A percentile compares a stretch with the other conserved stretches of the same genome.
Evolutionary conservation across 371 early-diverging fungal species (phyloP).

Genomic region (Encephalitozoon hellem): DNA sequence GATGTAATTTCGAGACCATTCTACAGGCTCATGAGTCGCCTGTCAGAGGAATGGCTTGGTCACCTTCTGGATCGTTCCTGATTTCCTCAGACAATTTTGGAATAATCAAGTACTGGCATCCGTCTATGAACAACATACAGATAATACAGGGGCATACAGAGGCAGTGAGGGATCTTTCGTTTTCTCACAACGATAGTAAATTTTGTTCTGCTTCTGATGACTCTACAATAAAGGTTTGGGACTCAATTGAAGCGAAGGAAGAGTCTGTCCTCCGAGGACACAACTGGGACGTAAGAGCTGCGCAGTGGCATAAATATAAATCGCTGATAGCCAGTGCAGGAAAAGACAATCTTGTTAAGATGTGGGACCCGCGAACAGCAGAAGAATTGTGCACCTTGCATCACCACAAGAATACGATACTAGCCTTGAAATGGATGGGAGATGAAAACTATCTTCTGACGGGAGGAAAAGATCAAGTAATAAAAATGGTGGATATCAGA

Average conservation of each 20-base stretch:
- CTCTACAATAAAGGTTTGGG: slow-evolving; percentile 87
- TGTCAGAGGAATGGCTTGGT: slow-evolving; percentile 90
- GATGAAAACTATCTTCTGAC: slow-evolving; percentile 92
- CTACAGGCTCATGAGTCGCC: slow-evolving; percentile 74
- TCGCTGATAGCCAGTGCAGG: slow-evolving; percentile 88
- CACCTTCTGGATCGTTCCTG: slow-evolving; percentile 86
- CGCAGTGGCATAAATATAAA: slow-evolving; percentile 94
- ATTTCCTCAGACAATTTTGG: slow-evolving; percentile 88
- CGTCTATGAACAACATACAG: slow-evolving; percentile 91
- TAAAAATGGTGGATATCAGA: slow-evolving; percentile 86
- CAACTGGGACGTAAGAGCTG: slow-evolving; percentile 95
- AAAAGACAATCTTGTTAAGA: slow-evolving; percentile 88
- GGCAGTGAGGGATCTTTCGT: slow-evolving; percentile 74
- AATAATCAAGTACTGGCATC: slow-evolving; percentile 94
- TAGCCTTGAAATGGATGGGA: slow-evolving; percentile 79
- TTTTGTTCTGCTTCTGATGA: slow-evolving; percentile 96
- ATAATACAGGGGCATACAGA: slow-evolving; percentile 81
- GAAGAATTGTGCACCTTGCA: slow-evolving; percentile 77
- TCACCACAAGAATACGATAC: slow-evolving; percentile 88
- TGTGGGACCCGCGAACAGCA: slow-evolving; percentile 94
- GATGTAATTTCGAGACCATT: slow-evolving; percentile 98
- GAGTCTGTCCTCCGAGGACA: slow-evolving; percentile 71
- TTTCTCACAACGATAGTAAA: slow-evolving; percentile 76
- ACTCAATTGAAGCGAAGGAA: slow-evolving; percentile 74
- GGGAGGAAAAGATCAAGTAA: slow-evolving; percentile 82